These are phyloP conservation scores for Ceratocystis variospora DNA, from an alignment of 2,329 filamentous ascomycete genomes.

Conservation along the genomic window DNA sequence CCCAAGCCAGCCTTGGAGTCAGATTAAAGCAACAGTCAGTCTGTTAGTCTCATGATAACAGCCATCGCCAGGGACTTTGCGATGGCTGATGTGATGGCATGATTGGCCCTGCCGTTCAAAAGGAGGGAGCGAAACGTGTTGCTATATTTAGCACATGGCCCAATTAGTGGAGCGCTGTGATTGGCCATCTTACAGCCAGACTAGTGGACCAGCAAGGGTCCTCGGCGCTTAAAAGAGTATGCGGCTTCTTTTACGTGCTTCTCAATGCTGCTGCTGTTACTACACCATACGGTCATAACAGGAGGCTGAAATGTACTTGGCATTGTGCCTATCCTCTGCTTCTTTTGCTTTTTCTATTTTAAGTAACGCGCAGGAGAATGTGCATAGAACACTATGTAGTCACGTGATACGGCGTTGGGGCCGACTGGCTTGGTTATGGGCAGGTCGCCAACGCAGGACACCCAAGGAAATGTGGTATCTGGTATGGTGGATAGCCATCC, in stretches of 20 bases:
- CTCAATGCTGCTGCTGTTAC: not conserved
- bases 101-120: not conserved
- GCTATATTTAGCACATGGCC: not conserved
- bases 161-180: not conserved
- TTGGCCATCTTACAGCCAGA: not conserved
- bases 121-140: not conserved
- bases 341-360: no score
- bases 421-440: not conserved
- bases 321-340: no score
- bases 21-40: not conserved
- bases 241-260: not conserved
- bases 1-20: no score
- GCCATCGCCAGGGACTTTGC: not conserved
- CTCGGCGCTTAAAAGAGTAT: conserved; percentile 7
- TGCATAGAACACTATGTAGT: not conserved
- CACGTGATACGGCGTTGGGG: not conserved
- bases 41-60: not conserved
- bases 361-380: no score
- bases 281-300: not conserved
- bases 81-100: not conserved
- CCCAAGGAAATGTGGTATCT: not conserved
- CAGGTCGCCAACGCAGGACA: not conserved
- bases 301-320: no score
- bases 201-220: not conserved
- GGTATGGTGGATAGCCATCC: not conserved